Base-by-base conservation (phyloP, 129 eudicot genomes). In the Pseudognaphalium luteoalbum region DNA sequence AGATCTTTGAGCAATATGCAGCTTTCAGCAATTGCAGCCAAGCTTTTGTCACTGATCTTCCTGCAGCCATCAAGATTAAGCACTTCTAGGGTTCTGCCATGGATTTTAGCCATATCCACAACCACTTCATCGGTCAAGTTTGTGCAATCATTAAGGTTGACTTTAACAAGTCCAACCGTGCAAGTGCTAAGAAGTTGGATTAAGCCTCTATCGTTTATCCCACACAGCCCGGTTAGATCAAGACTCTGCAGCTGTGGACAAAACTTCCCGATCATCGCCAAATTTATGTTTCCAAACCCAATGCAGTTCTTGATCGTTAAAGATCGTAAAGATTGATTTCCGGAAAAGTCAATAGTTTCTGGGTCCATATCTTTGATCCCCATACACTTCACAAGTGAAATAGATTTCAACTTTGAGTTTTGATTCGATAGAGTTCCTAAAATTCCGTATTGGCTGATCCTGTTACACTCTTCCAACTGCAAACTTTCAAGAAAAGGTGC, bases 21-120 rank as follows among this genome's bases (percentile, higher is more conserved):
- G 57, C 70, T 88, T 30, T 75, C 81, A 12, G 93, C 93, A 25
- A 91, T 81, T 33, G 87, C 87, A 6, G 37, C 73, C 73, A 94
- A 79, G 75, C 89, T 87, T 64, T 85, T 81, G 77, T 91, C 98
- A 0, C 89, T 80, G 14, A 94, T 42, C 71, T 83, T 87, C 77
- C 67, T 60, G 85, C 98, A 94, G 2, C 92, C 98, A 41, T 91
- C 92, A 41, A 94, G 89, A 85, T 87, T 91, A 14, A 94, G 78
- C 52, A 78, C 29, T 76, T 91, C 88, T 6, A 94, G 88, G 56
- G 93, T 81, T 82, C 62, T 92, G 3, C 98, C 93, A 54, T 91
- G 98, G 28, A 76, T 76, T 79, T 81, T 71, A 67, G 81, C 85
- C 79, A 91, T 17, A 62, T 83, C 79, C 1, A 71, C 39, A 56